Evolutionary conservation across 192 early-diverging fungal species (phyloP), one percentile per base, ranked within the genome.

Genomic region (Blastocladiella britannica): DNA sequence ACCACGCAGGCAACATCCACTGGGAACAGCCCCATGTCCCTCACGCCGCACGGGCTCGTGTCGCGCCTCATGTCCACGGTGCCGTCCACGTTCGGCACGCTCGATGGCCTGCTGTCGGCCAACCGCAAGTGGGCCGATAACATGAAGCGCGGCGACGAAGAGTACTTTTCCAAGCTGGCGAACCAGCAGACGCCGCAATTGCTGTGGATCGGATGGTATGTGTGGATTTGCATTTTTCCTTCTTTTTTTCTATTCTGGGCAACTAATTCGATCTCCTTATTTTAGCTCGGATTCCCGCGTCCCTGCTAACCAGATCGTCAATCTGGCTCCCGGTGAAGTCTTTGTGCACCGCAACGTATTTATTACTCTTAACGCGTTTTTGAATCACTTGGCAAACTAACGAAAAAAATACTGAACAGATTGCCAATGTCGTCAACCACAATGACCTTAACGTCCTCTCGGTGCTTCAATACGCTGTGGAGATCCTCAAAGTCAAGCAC

Each of bases 401-500:
- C n/a, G n/a, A n/a, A n/a, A n/a, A n/a, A n/a, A n/a, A n/a, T n/a
- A n/a, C n/a, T n/a, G n/a, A n/a, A n/a, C n/a, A 96, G 74, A 93
- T 98, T 57, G 94, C 91, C 61, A 95, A 95, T 71, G 81, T 86
- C 43, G 79, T 96, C 26, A 70, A 70, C 5, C 77, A 82, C 66
- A 75, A 82, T 26, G 94, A 98, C 67, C 62, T 89, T 61, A 89
- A 78, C 61, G 71, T 70, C 29, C 73, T 88, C 6, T 85, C 84
- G 5, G 92, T 93, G 30, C 74, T 98, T 52, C 85, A 95, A 69
- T 98, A 89, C 58, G 88, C 92, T 24, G 89, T 98, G 55, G 81
- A 89, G 53, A 76, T 82, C 31, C 79, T 98, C 57, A 82, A 85
- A 64, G 89, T 98, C 57, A 79, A 92, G 63, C 88, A 98, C 62